Conservation (phyloP, 1,139 yeast species). For the Barnettozyma hawaiiensis region DNA sequence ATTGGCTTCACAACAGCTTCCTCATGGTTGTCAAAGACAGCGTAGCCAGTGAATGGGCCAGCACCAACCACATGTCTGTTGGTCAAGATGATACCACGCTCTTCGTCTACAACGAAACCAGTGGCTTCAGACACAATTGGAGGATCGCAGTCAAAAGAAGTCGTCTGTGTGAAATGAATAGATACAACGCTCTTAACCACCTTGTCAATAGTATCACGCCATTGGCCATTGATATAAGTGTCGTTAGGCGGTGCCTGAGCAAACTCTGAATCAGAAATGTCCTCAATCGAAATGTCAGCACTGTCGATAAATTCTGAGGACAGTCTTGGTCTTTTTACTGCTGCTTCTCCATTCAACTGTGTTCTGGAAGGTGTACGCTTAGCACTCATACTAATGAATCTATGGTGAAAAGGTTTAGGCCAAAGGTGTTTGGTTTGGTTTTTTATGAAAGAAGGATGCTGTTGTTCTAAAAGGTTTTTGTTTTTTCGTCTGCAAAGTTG, state of each 20-base stretch:
- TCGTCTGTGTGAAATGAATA: conserved; percentile 82
- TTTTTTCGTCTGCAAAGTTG: not conserved
- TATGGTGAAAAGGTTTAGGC: not conserved
- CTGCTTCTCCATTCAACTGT: conserved; percentile 2
- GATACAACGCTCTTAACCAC: conserved; percentile 88
- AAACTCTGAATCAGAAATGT: conserved; percentile 2
- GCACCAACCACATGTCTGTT: conserved; percentile 95
- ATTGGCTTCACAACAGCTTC: conserved; percentile 83
- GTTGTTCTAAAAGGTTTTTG: not conserved
- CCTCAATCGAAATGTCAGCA: conserved; percentile 9
- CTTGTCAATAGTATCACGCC: conserved; percentile 79
- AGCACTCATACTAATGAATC: conserved; percentile 2
- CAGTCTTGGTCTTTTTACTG: conserved; percentile 3
- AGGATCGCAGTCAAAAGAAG: conserved; percentile 79
- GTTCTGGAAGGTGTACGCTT: conserved; percentile 5
- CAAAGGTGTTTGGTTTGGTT: not conserved
- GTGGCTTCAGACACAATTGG: conserved; percentile 87
- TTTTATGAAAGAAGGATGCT: not conserved
- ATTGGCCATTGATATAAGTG: conserved; percentile 30
- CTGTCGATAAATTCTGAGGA: conserved; percentile 1
- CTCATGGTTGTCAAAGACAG: conserved; percentile 91
- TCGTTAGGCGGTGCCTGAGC: conserved; percentile 7
- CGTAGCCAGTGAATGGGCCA: conserved; percentile 88
- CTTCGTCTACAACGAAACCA: conserved; percentile 89
- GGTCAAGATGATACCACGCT: conserved; percentile 76